A percentile compares a stretch with the other conserved stretches of the same genome.
Conservation (phyloP, 129 eudicot species). For the Rutidosis leptorrhynchoides region DNA sequence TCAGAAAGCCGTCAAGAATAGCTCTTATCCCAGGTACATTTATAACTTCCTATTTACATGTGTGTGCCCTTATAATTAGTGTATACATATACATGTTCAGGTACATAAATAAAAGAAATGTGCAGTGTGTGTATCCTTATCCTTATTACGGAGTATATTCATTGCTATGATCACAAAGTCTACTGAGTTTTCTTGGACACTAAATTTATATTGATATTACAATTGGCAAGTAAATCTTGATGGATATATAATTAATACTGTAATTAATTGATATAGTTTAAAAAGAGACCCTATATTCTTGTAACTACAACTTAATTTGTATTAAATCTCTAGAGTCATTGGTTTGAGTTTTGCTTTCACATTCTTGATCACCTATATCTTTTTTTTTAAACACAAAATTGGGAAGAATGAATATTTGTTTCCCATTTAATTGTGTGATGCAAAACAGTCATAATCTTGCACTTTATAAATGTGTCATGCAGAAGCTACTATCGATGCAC, state of each 20-base stretch:
- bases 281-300: constrained; percentile 28
- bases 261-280: constrained; percentile 23
- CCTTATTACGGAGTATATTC: background rate
- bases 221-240: constrained; percentile 22
- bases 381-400: background rate
- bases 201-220: constrained; percentile 13
- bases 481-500: constrained; percentile 98
- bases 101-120: background rate
- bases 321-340: constrained; percentile 22
- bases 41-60: background rate
- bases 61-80: background rate
- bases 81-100: background rate
- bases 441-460: background rate
- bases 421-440: constrained; percentile 7
- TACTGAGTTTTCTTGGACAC: constrained; percentile 29
- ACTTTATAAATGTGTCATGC: constrained; percentile 25
- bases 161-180: constrained; percentile 30
- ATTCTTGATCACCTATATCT: constrained; percentile 13
- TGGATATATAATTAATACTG: constrained; percentile 15
- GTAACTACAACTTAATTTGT: constrained; percentile 25
- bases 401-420: constrained; percentile 13
- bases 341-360: constrained; percentile 19
- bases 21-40: constrained; percentile 83
- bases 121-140: background rate
- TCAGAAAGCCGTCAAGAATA: constrained; percentile 87